Evolutionary conservation across 1,139 yeast species (phyloP), one percentile per base, ranked within the genome.

Genomic region (Starmera stellimalicola): DNA sequence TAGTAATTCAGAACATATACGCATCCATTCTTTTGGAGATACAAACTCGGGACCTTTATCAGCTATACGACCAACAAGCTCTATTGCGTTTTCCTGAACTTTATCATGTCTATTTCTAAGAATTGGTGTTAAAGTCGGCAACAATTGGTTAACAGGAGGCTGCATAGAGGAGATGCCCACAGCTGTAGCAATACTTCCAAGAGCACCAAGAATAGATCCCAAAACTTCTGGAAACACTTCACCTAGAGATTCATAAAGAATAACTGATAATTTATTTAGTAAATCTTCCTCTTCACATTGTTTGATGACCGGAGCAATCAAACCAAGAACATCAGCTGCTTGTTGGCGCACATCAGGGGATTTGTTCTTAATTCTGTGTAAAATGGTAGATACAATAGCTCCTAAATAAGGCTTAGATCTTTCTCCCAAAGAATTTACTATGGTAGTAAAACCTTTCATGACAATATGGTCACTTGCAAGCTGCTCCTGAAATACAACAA

Each of bases 11-110:
- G 84, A 87, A 49, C 96, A 84, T 20, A 91, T 84, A 41, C 98
- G 69, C 94, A 91, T 85, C 98, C 98, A 93, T 56, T 93, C 99
- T 41, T 85, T 77, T 3, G 95, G 94, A 33, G 88, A 77, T 16
- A 88, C 85, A 35, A 76, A 74, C 45, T 84, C 94, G 1, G 95
- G 77, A n/a, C 85, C 91, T 33, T 77, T 69, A 35, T 70, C 73
- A 0, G 97, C 96, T 35, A 91, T 81, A 31, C 76, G 63, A 2
- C 96, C 96, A 18, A 93, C 81, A 18, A 91, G 62, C 33, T 70
- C 74, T 29, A 91, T 81, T 14, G 93, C 75, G 41, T 81, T 73
- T 43, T 85, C 94, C 54, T 88, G 97, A 2, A 93, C 98, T 43
- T 82, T 82, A 41, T 83, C 95, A 48, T 88, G 94, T 38, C 94